Evolutionary conservation across 2,329 filamentous ascomycete species (phyloP).

Genomic region (Davidsoniella neocaledoniae): DNA sequence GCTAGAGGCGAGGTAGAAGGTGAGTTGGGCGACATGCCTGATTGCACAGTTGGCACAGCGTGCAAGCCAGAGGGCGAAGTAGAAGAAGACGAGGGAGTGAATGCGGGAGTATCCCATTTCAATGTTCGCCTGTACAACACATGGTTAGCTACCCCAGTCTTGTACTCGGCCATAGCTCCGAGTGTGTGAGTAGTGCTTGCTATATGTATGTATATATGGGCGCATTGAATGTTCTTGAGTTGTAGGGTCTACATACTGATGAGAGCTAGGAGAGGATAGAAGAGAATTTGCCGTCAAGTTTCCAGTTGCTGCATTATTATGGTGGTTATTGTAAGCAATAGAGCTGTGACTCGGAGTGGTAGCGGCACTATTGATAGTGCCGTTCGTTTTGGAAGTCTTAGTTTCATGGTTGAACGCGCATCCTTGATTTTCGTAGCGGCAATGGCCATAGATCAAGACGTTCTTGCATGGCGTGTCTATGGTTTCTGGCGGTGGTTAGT

Average conservation of each 20-base stretch:
- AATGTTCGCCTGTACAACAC: conserved; percentile 22
- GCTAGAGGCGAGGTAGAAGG: conserved; percentile 14
- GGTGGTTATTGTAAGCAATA: conserved; percentile 12
- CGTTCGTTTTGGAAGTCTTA: conserved; percentile 26
- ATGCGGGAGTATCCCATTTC: conserved; percentile 92
- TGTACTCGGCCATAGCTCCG: too few species aligned
- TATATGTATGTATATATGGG: neutral
- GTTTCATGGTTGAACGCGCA: conserved; percentile 79
- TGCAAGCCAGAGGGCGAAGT: conserved; percentile 11
- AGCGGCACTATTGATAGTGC: neutral
- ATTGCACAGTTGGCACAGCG: conserved; percentile 7
- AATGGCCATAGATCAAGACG: conserved; percentile 84
- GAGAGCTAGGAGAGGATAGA: conserved; percentile 8
- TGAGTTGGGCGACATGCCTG: conserved; percentile 6
- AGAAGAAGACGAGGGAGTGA: conserved; percentile 48
- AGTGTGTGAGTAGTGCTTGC: neutral
- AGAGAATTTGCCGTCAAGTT: conserved; percentile 6
- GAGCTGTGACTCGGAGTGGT: conserved; percentile 10
- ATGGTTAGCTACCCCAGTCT: neutral
- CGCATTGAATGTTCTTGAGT: neutral
- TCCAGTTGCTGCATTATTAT: neutral
- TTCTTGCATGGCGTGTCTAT: conserved; percentile 75
- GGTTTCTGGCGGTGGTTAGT: neutral
- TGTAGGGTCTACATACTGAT: conserved; percentile 7
- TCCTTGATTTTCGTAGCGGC: conserved; percentile 78